Evolutionary conservation across 192 early-diverging fungal species (phyloP).

Genomic region (Coemansia guatemalensis): DNA sequence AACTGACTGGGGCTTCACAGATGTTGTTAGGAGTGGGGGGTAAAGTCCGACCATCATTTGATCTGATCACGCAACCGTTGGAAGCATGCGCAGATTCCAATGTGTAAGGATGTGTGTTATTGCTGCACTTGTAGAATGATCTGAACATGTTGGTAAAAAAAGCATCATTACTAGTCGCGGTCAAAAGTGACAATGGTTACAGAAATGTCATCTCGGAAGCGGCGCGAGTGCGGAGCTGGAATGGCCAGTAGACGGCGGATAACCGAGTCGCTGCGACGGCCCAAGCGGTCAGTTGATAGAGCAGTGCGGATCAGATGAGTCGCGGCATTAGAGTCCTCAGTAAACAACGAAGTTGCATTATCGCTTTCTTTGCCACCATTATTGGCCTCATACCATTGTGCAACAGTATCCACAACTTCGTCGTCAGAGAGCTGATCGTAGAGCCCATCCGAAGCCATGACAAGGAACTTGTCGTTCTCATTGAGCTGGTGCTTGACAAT

Average conservation of each 20-base stretch:
- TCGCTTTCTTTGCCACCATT: not conserved
- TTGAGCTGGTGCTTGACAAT: constrained; percentile 61
- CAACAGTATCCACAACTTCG: constrained; percentile 52
- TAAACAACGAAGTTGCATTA: constrained; percentile 10
- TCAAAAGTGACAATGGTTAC: constrained; percentile 60
- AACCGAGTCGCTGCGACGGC: constrained; percentile 60
- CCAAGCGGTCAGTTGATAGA: constrained; percentile 46
- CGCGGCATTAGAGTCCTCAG: constrained; percentile 61
- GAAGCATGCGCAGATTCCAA: too few relatives aligned
- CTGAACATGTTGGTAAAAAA: not conserved
- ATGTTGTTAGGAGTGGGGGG: too few relatives aligned
- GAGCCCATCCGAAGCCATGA: constrained; percentile 81
- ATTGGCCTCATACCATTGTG: constrained; percentile 49
- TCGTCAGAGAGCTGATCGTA: constrained; percentile 74
- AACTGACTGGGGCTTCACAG: too few relatives aligned
- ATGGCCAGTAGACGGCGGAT: constrained; percentile 65
- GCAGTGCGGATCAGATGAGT: constrained; percentile 74
- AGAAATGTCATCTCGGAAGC: constrained; percentile 83
- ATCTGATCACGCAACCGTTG: not conserved
- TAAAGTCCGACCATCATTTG: too few relatives aligned
- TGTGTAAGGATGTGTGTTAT: too few relatives aligned
- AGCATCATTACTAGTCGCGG: constrained; percentile 6
- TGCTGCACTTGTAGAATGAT: too few relatives aligned
- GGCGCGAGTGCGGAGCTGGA: constrained; percentile 63
- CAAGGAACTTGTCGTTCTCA: constrained; percentile 66